Evolutionary conservation across 2,329 filamentous ascomycete genomes (phyloP), one percentile per base, ranked within the genome.

Genomic region (Hymenoscyphus scutula): DNA sequence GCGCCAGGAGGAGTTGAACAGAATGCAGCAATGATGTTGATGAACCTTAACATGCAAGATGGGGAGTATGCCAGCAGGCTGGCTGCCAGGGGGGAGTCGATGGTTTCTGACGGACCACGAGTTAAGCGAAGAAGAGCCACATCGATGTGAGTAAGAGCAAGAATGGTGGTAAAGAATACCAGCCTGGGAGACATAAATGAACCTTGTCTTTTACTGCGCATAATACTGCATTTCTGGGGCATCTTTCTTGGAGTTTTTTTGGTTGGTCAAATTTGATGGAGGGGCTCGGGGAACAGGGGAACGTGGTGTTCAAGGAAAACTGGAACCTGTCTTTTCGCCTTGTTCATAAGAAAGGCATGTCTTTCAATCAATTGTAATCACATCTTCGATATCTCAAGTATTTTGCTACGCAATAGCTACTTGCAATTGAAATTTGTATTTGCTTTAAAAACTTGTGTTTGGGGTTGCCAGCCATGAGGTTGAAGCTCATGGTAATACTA

Each of bases 21-120:
- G 68, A 80, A 79, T 53, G 81, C 80, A 1, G 81, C 81, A 19
- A 72, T 79, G 63, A 69, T 81, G 5, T 70, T 82, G 41, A 77
- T 82, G 79, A 79, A 80, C 58, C 74, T 82, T 29, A 79, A 78
- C 62, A 74, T 80, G 23, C 70, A 74, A 58, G 78, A 79, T 64
- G 64, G 67, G 1, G 64, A 69, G 53, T 59, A 11, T 55, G 48
- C 61, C 7, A 53, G 53, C 27, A 58, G 63, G 25, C 25, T 34
- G 48, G 32, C 53, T 19, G 29, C 38, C 2, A 61, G 27, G 13
- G 55, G 38, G 23, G 60, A 66, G 19, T 58, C 60, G 15, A 15
- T 48, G 10, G 58, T 34, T 55, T 53, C 60, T 17, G 67, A 70
- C 38, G 70, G 66, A 6, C 72, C 69, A 53, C 71, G 76, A 64